Evolutionary conservation across 2,329 filamentous ascomycete genomes (phyloP).

Genomic region (Ceratocystis smalleyi): DNA sequence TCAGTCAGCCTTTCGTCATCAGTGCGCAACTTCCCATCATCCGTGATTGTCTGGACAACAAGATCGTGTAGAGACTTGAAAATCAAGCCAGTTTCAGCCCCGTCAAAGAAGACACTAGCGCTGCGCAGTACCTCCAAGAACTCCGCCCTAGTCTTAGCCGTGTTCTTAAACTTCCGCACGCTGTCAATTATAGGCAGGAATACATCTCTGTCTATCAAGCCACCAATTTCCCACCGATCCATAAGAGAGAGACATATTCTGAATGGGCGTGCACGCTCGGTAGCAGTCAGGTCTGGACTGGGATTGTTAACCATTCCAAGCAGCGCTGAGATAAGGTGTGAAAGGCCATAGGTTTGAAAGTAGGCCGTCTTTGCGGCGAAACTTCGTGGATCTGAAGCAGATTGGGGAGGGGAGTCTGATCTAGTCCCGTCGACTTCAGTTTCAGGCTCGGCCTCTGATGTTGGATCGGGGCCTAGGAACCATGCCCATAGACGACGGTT

Average conservation of each 20-base stretch:
- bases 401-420: slow-evolving; percentile 30
- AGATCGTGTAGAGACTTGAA: slow-evolving; percentile 68
- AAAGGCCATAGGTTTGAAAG: slow-evolving; percentile 66
- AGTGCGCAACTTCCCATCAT: not conserved
- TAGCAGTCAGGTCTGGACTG: slow-evolving; percentile 15
- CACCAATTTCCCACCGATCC: slow-evolving; percentile 96
- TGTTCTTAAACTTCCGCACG: slow-evolving; percentile 56
- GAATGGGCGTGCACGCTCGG: slow-evolving; percentile 69
- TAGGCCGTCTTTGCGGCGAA: slow-evolving; percentile 54
- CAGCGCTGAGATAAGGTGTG: slow-evolving; percentile 57
- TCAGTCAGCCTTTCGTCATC: slow-evolving; percentile 40
- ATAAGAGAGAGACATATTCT: slow-evolving; percentile 87
- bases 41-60: slow-evolving; percentile 40
- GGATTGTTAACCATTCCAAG: slow-evolving; percentile 59
- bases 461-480: slow-evolving; percentile 68
- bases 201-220: slow-evolving; percentile 70
- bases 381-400: slow-evolving; percentile 31
- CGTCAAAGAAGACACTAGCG: slow-evolving; percentile 92
- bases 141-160: slow-evolving; percentile 48
- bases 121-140: slow-evolving; percentile 81
- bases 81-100: slow-evolving; percentile 84
- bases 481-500: slow-evolving; percentile 92
- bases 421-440: slow-evolving; percentile 28
- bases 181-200: slow-evolving; percentile 77
- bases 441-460: slow-evolving; percentile 18